Conservation (phyloP, 2,329 filamentous ascomycete species). For the Periconia macrospinosa region DNA sequence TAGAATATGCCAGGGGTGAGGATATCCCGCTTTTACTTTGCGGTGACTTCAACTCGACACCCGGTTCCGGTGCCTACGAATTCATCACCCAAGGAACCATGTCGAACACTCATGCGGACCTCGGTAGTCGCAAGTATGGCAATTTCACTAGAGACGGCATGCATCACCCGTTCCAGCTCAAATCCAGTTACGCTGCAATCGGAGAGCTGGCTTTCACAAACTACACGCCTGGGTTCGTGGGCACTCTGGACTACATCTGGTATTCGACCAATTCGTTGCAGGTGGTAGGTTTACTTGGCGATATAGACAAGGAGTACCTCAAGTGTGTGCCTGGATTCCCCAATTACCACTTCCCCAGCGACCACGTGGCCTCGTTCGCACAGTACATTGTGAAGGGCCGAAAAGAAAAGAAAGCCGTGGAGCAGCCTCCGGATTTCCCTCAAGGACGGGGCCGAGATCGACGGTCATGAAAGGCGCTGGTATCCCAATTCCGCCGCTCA, state of each 20-base stretch:
- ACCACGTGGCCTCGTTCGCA: constrained; percentile 86
- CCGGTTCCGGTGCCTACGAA: constrained; percentile 87
- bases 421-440: constrained; percentile 41
- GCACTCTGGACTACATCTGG: constrained; percentile 97
- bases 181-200: constrained; percentile 83
- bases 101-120: constrained; percentile 75
- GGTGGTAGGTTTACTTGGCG: constrained; percentile 79
- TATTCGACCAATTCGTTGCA: constrained; percentile 90
- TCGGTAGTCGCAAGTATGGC: constrained; percentile 82
- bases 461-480: constrained; percentile 4
- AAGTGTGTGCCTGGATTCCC: constrained; percentile 88
- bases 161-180: constrained; percentile 89
- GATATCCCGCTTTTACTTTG: constrained; percentile 91
- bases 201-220: constrained; percentile 93
- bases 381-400: constrained; percentile 87
- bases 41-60: constrained; percentile 93
- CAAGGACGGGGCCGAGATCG: constrained; percentile 35
- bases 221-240: constrained; percentile 90
- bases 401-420: constrained; percentile 66
- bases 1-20: constrained; percentile 81
- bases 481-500: constrained; percentile 3
- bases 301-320: constrained; percentile 83
- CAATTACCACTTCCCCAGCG: constrained; percentile 91
- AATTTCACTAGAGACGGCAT: constrained; percentile 92
- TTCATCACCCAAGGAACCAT: constrained; percentile 81